Base-by-base conservation (phyloP, 2,329 filamentous ascomycete genomes). In the Hymenoscyphus infarciens region DNA sequence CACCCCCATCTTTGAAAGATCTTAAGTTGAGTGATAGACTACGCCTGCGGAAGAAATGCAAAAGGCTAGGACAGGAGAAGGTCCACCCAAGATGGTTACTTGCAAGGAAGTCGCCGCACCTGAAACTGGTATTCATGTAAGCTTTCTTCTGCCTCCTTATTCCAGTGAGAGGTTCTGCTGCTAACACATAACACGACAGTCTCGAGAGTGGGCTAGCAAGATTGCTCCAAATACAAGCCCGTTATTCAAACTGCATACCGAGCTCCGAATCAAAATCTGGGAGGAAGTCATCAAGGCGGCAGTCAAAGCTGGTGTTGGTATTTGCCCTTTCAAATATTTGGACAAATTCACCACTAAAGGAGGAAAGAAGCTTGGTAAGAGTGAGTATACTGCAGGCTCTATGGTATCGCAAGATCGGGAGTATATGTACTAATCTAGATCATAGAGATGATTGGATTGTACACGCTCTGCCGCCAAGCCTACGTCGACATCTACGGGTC, bases 401-500 rank as follows among this genome's bases (percentile, higher is more conserved):
- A 31, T 31, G 29, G 29, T 31, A 31, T 31, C 29, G 5, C 29
- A 31, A 31, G 29, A 27, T 4, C 25, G 4, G 25, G 25, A 31
- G 3, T 31, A 31, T 31, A 31, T 31, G 29, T 31, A 4, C 13
- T 39, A 15, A 39, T n/a, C 49, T 13, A 60, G 5, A 31, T 53
- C 19, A 16, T 53, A 53, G 38, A 2, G 5, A 39, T 39, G 38
- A n/a, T n/a, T 13, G 38, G 19, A 19, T 31, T 56, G 11, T 56
- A 56, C 53, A 29, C 31, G 22, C 25, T 56, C 27, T 56, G 53
- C 27, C 22, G 27, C 15, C 53, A 56, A 31, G 8, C 53, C n/a
- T 56, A 56, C 53, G 53, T 56, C 22, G 53, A 56, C n/a, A 31
- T 31, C 15, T 56, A 56, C 53, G 53, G 27, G 5, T 27, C 22